Evolutionary conservation across 305 asterid species (phyloP), one percentile per base, ranked within the genome.

Genomic region (Coffea humblotiana): DNA sequence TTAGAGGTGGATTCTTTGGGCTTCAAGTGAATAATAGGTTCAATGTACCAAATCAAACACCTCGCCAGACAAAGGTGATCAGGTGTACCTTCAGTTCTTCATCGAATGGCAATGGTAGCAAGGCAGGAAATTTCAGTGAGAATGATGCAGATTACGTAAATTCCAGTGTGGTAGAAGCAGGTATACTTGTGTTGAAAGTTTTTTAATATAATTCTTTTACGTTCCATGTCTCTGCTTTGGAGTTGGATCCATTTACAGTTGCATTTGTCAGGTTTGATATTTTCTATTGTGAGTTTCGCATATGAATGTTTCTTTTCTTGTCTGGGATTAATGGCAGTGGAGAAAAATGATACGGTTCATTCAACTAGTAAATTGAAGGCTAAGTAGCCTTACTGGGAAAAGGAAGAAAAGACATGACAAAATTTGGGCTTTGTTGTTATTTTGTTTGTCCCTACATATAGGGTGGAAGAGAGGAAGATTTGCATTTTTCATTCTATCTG

Each of bases 41-140:
- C 77, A 23, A 65, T 51, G 61, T 73, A 69, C n/a, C 72, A 67
- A 16, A 35, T 80, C 86, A 74, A 37, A 48, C 75, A 4, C 74
- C 15, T 23, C 7, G 8, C 18, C 71, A 27, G 35, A 43, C 60
- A 67, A 80, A 43, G 56, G 51, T 47, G 19, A 75, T 85, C 48
- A 79, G 56, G 40, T 85, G 88, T 75, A 85, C 80, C 78, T 82
- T 85, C 71, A 82, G 84, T 70, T 82, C 88, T 2, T 85, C 88
- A 63, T 82, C 88, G 49, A 82, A 84, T 70, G 87, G 80, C 40
- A 84, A 75, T 74, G 84, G 82, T 69, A 84, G 87, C 84, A 84
- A 27, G 84, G 87, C 87, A 7, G 87, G 81, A 61, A 84, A 81
- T 75, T 81, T 82, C 54, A 84, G 75, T 8, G 84, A 81, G 76